phyloP scores from a whole-genome alignment of 208 protist species.

The Leptomonas seymouri region DNA sequence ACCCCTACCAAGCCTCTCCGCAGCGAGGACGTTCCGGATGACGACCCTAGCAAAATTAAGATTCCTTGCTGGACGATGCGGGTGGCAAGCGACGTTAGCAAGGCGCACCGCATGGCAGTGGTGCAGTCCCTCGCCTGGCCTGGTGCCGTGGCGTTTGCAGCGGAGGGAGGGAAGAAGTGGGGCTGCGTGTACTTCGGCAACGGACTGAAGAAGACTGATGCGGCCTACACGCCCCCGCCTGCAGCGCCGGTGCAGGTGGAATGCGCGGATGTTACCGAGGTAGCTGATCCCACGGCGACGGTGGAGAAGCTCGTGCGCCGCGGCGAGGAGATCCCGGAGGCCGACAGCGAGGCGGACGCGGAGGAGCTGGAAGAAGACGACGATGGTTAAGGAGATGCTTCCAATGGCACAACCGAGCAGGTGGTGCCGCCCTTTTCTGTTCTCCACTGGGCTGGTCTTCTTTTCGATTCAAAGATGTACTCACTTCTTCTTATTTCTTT shows the following conservation, averaged over 20 bases:
- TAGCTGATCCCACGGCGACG: slow-evolving; percentile 84
- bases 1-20: slow-evolving; percentile 71
- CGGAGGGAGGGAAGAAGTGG: slow-evolving; percentile 78
- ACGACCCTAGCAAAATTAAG: slow-evolving; percentile 88
- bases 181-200: slow-evolving; percentile 91
- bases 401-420: not conserved
- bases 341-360: slow-evolving; percentile 87
- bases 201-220: slow-evolving; percentile 88
- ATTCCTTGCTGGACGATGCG: slow-evolving; percentile 81
- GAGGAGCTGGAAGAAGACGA: slow-evolving; percentile 78
- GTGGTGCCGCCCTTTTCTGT: not conserved
- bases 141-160: slow-evolving; percentile 80
- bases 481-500: slow-evolving; percentile 8
- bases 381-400: slow-evolving; percentile 41
- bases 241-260: slow-evolving; percentile 81
- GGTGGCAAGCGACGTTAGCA: slow-evolving; percentile 81
- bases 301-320: slow-evolving; percentile 92
- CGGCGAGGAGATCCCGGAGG: slow-evolving; percentile 86
- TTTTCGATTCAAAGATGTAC: not conserved
- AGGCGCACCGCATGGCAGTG: slow-evolving; percentile 82
- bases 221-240: slow-evolving; percentile 81
- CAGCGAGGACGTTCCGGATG: slow-evolving; percentile 84
- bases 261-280: slow-evolving; percentile 82
- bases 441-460: not conserved
- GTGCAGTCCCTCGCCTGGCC: slow-evolving; percentile 91